Evolutionary conservation across 192 early-diverging fungal genomes (phyloP), one percentile per base, ranked within the genome.

Genomic region (Coemansia sp.): DNA sequence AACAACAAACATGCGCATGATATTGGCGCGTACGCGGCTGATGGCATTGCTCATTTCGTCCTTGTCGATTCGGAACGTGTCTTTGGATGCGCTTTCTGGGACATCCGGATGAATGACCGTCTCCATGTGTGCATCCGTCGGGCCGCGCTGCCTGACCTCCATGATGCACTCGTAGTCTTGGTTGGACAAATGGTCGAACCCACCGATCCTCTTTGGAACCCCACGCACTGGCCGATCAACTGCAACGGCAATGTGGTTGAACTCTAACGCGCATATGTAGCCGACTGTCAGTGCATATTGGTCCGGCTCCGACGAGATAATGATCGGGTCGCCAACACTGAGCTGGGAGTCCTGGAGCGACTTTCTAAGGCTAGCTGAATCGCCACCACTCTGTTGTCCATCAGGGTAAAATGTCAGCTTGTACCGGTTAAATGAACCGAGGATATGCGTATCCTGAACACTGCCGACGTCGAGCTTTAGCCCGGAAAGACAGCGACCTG

Each of bases 201-300:
- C 74, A 0, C 42, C 45, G 2, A 75, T 58, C 11, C 72, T 83
- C 45, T 83, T 80, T 2, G 88, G 88, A 17, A 83, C 60, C 3
- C 91, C 91, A n/a, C 83, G 81, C 45, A 93, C 64, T 2, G 86
- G 82, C 11, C 87, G 77, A 59, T 90, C 87, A 22, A 91, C 56
- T 0, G 81, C 65, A 6, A 94, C 66, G 2, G 70, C 81, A 1
- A 94, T 67, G 20, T 67, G 63, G 22, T 59, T 72, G 27, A 68
- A 56, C 20, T 77, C 65, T 7, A 92, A 37, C 2, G 85, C 83
- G 8, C 68, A 61, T 5, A 96, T 82, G 59, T 85, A 91, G 1
- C 95, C 95, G 19, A 89, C 83, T 0, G 87, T 88, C 5, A 98
- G 53, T 6, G 89, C 88, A 59, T 86, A 87, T 41, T 92, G 88